These are phyloP conservation scores for Fibroporia radiculosa DNA, from an alignment of 768 basidiomycete species.

Conservation along the genomic window DNA sequence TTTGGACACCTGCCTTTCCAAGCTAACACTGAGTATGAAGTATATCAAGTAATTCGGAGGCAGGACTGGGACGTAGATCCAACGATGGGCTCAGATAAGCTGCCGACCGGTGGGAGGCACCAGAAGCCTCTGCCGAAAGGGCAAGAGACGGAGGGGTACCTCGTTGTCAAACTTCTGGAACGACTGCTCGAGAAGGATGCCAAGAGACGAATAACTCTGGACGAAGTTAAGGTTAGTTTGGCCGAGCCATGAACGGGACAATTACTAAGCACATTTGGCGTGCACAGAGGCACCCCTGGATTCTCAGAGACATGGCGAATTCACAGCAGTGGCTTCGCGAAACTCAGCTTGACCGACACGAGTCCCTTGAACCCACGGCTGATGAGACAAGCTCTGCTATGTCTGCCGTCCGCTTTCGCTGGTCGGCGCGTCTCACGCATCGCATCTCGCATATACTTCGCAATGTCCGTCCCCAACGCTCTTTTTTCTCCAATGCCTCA, in stretches of 20 bases:
- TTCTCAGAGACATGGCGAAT: conserved; percentile 58
- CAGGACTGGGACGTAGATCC: conserved; percentile 62
- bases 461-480: conserved; percentile 29
- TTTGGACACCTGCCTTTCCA: conserved; percentile 83
- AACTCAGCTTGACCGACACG: conserved; percentile 43
- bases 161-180: conserved; percentile 66
- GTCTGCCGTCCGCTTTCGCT: conserved; percentile 55
- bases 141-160: conserved; percentile 43
- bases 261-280: background rate
- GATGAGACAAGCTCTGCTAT: conserved; percentile 73
- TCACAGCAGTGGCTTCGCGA: conserved; percentile 63
- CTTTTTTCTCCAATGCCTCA: conserved; percentile 14
- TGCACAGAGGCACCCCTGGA: conserved; percentile 54
- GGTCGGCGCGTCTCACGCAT: conserved; percentile 33
- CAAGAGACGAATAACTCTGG: conserved; percentile 63
- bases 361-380: conserved; percentile 56
- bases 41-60: conserved; percentile 76
- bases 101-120: conserved; percentile 57
- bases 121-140: conserved; percentile 23
- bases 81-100: conserved; percentile 63
- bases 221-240: conserved; percentile 68
- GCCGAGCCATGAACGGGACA: background rate
- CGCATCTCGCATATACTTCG: conserved; percentile 46
- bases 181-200: conserved; percentile 78
- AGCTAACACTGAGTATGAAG: conserved; percentile 55